These are phyloP conservation scores for Aspergillus cristatus DNA, from an alignment of 495 filamentous ascomycete genomes.

Conservation along the genomic window DNA sequence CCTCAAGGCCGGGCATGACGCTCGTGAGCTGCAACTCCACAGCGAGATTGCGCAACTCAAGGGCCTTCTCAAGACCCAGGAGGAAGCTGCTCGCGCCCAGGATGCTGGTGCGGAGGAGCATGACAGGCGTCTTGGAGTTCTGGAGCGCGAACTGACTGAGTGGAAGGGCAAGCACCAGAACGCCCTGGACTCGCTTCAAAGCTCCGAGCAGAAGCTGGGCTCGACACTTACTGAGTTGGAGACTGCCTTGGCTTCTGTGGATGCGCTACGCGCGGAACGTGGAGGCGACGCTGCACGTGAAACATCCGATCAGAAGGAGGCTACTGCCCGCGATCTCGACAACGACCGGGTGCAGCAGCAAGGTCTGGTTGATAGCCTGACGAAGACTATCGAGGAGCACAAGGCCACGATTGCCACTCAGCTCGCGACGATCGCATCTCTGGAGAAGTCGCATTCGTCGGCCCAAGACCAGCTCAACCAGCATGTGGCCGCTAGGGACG, in stretches of 20 bases:
- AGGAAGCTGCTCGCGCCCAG: constrained; percentile 31
- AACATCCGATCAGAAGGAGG: constrained; percentile 35
- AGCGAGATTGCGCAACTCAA: constrained; percentile 60
- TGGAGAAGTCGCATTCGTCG: constrained; percentile 55
- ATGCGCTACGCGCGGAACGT: constrained; percentile 37
- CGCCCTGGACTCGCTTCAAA: constrained; percentile 61
- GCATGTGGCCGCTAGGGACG: constrained; percentile 18
- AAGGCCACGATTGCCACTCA: constrained; percentile 59
- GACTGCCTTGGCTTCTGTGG: constrained; percentile 34
- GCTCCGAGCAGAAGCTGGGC: constrained; percentile 63
- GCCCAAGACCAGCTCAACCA: constrained; percentile 45
- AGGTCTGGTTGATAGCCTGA: constrained; percentile 55
- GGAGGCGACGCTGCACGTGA: constrained; percentile 17
- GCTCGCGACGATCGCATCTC: constrained; percentile 49
- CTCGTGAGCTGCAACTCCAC: constrained; percentile 64
- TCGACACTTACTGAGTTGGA: constrained; percentile 66
- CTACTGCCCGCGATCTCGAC: constrained; percentile 37
- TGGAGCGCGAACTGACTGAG: constrained; percentile 65
- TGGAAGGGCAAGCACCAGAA: constrained; percentile 69
- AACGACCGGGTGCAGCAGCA: constrained; percentile 50
- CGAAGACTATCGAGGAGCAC: constrained; percentile 69
- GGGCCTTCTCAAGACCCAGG: constrained; percentile 41
- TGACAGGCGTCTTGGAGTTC: constrained; percentile 53
- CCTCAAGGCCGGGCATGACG: constrained; percentile 61
- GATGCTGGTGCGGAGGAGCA: constrained; percentile 42